Evolutionary conservation across 345 rosid genomes (phyloP).

Genomic region (Eucalyptus globulus): DNA sequence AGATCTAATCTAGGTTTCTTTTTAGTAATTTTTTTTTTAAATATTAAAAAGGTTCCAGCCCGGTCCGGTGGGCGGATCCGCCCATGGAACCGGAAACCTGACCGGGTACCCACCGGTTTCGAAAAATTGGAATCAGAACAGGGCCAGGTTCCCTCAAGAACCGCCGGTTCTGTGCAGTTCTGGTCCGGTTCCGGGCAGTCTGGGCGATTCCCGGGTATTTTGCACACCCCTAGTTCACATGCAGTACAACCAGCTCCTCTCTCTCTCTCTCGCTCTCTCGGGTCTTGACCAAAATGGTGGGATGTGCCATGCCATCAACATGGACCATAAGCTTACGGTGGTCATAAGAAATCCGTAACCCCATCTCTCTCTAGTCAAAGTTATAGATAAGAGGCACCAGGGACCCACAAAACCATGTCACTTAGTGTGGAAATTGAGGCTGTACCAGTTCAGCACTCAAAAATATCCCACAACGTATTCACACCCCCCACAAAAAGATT

Average conservation of each 20-base stretch:
- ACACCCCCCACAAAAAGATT: not conserved
- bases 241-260: not conserved
- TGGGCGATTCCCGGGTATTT: too few species aligned
- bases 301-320: not conserved
- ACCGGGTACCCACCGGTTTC: too few species aligned
- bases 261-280: not conserved
- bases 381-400: not conserved
- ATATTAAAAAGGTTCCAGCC: too few species aligned
- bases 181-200: too few species aligned
- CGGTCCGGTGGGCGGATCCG: too few species aligned
- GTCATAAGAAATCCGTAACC: not conserved
- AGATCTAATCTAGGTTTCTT: too few species aligned
- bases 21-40: too few species aligned
- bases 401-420: not conserved
- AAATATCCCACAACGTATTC: not conserved
- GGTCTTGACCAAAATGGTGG: not conserved
- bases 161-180: too few species aligned
- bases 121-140: too few species aligned
- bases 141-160: too few species aligned
- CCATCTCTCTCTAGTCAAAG: not conserved
- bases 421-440: not conserved
- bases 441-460: not conserved
- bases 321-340: not conserved
- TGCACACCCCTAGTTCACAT: not conserved
- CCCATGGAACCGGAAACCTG: too few species aligned